These are phyloP conservation scores for Hypoxylon sp. DNA, from an alignment of 2,329 filamentous ascomycete species.

Conservation along the genomic window DNA sequence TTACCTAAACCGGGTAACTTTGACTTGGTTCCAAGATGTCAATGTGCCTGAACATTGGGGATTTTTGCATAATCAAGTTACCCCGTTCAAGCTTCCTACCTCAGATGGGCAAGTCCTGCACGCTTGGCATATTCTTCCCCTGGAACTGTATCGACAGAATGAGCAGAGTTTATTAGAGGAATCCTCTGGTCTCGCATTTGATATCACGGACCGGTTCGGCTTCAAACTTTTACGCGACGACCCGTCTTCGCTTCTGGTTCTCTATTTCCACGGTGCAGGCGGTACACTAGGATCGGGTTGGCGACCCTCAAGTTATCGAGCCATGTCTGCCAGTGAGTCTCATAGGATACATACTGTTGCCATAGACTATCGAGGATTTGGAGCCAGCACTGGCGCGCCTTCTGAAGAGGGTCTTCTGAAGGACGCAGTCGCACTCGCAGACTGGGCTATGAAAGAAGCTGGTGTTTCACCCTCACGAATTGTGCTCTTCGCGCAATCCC, in stretches of 20 bases:
- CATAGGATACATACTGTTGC: constrained; percentile 64
- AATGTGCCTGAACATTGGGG: constrained; percentile 74
- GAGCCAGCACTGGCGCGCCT: constrained; percentile 59
- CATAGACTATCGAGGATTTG: constrained; percentile 71
- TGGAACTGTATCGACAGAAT: constrained; percentile 70
- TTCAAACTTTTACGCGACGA: constrained; percentile 57
- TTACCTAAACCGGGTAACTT: constrained; percentile 62
- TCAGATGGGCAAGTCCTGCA: constrained; percentile 73
- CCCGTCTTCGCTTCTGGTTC: constrained; percentile 53
- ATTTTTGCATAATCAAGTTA: constrained; percentile 76
- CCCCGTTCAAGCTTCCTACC: constrained; percentile 73
- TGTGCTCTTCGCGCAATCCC: constrained; percentile 40
- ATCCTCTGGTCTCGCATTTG: constrained; percentile 45
- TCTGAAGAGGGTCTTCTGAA: constrained; percentile 63
- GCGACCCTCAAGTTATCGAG: constrained; percentile 64
- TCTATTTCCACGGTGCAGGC: constrained; percentile 64
- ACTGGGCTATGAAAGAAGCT: constrained; percentile 63
- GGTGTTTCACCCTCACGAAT: constrained; percentile 63
- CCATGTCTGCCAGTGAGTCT: constrained; percentile 59
- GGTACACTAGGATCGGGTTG: constrained; percentile 65
- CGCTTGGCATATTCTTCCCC: constrained; percentile 79
- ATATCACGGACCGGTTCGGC: constrained; percentile 49
- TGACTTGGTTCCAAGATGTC: constrained; percentile 68
- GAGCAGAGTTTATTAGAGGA: constrained; percentile 57
- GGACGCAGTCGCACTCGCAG: constrained; percentile 61